These are phyloP conservation scores for Sungouiella blattae DNA, from an alignment of 805 yeast genomes.

Conservation along the genomic window DNA sequence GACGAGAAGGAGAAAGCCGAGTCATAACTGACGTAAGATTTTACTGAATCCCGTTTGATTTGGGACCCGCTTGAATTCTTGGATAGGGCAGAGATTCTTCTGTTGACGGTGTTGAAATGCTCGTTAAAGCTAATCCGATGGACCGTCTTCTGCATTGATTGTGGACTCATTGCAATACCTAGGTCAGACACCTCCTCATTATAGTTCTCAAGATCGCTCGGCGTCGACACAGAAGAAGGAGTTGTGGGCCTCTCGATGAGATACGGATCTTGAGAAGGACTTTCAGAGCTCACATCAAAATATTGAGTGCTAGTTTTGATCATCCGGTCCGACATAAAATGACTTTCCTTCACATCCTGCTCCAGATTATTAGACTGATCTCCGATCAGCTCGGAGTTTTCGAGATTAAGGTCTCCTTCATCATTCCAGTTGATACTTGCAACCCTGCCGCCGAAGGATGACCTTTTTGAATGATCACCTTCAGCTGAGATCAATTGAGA, in stretches of 20 bases:
- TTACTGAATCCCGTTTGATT: slow-evolving; percentile 35
- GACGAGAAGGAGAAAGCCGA: slow-evolving; percentile 45
- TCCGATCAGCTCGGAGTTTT: slow-evolving; percentile 19
- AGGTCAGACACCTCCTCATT: slow-evolving; percentile 41
- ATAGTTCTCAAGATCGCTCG: slow-evolving; percentile 36
- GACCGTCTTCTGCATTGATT: slow-evolving; percentile 21
- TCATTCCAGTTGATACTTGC: slow-evolving; percentile 44
- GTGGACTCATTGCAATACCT: slow-evolving; percentile 42
- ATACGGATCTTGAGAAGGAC: not conserved
- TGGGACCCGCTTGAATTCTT: slow-evolving; percentile 32
- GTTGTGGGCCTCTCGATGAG: not conserved
- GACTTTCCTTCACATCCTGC: slow-evolving; percentile 4
- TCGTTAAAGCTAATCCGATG: slow-evolving; percentile 26
- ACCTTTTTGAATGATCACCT: slow-evolving; percentile 7
- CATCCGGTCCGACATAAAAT: slow-evolving; percentile 2
- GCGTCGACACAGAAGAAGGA: slow-evolving; percentile 25
- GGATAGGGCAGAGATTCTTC: slow-evolving; percentile 20
- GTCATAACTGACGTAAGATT: slow-evolving; percentile 59
- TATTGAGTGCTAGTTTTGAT: slow-evolving; percentile 18
- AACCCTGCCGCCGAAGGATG: slow-evolving; percentile 20
- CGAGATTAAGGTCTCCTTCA: slow-evolving; percentile 28
- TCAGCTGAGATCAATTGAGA: slow-evolving; percentile 12
- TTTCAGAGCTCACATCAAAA: slow-evolving; percentile 20
- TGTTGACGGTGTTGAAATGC: slow-evolving; percentile 7
- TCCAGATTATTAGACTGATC: slow-evolving; percentile 1